phyloP scores from a whole-genome alignment of 2,329 filamentous ascomycete genomes.

The Fusarium dlaminii region DNA sequence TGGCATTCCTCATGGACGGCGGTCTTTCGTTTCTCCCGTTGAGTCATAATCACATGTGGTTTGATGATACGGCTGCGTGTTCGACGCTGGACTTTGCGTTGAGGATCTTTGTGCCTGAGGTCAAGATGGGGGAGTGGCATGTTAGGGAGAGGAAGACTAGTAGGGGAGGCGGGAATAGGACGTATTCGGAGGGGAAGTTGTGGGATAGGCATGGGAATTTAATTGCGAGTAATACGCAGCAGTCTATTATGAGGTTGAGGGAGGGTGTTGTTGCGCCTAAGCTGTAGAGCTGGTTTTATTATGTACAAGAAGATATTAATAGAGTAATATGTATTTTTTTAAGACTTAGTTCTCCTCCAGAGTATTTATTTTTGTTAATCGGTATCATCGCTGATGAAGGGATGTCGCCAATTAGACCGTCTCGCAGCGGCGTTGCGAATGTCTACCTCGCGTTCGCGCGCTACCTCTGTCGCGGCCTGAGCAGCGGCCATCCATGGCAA shows the following conservation, averaged over 20 bases:
- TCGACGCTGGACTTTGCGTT: constrained; percentile 62
- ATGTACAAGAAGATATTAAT: not conserved
- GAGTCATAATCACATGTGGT: constrained; percentile 52
- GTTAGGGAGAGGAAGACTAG: constrained; percentile 53
- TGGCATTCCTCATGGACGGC: constrained; percentile 57
- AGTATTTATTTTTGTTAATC: fast-evolving
- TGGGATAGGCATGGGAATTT: constrained; percentile 56
- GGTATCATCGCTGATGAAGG: not conserved
- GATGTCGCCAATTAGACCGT: not conserved
- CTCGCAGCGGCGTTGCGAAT: not conserved
- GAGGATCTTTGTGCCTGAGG: constrained; percentile 51
- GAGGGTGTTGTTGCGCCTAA: constrained; percentile 13
- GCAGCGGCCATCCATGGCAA: fast-evolving
- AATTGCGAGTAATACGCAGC: constrained; percentile 60
- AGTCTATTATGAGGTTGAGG: constrained; percentile 48
- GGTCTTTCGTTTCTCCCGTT: constrained; percentile 56
- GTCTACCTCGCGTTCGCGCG: not conserved
- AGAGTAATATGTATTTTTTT: not conserved
- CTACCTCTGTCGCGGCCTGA: no score
- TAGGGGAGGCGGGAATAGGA: constrained; percentile 52
- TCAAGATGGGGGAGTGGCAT: constrained; percentile 55
- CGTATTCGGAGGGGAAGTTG: constrained; percentile 55
- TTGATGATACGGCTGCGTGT: constrained; percentile 56
- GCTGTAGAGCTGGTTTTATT: not conserved
- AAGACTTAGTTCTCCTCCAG: not conserved